A percentile compares a stretch with the other conserved stretches of the same genome.
phyloP scores from a whole-genome alignment of 208 protist species.

The Leishmania gerbilli region DNA sequence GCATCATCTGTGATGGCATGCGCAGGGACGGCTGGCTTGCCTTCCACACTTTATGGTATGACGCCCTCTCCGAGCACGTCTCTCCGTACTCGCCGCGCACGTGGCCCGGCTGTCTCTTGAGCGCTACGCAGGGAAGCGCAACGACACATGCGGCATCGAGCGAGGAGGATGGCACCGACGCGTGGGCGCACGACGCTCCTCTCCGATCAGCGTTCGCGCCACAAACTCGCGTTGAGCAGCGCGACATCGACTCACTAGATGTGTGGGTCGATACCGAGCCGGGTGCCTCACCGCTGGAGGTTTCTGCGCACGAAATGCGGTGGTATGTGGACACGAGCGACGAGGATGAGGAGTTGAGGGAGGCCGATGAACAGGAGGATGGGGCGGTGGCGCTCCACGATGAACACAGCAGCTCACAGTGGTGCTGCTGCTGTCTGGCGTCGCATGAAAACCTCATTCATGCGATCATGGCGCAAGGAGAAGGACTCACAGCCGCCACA shows the following conservation, averaged over 20 bases:
- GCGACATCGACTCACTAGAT: neutral
- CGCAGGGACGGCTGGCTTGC: constrained; percentile 35
- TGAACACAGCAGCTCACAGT: neutral
- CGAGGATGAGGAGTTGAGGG: constrained; percentile 16
- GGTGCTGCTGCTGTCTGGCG: constrained; percentile 7
- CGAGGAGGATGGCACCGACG: neutral
- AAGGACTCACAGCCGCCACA: neutral
- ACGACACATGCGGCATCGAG: neutral
- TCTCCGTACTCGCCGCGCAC: neutral
- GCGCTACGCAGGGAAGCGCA: neutral
- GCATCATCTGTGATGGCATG: constrained; percentile 20
- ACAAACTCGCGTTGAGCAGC: neutral
- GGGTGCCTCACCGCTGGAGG: neutral
- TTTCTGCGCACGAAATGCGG: constrained; percentile 7
- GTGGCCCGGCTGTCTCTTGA: neutral
- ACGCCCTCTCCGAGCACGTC: constrained; percentile 8
- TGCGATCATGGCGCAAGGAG: neutral
- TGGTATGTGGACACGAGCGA: constrained; percentile 26
- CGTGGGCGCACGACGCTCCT: neutral
- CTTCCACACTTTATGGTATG: constrained; percentile 44
- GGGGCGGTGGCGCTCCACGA: neutral
- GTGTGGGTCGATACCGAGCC: neutral
- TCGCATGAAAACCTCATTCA: neutral
- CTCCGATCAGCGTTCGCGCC: neutral
- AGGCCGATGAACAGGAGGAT: neutral